phyloP scores from a whole-genome alignment of 345 rosid genomes.

The Populus euphratica region DNA sequence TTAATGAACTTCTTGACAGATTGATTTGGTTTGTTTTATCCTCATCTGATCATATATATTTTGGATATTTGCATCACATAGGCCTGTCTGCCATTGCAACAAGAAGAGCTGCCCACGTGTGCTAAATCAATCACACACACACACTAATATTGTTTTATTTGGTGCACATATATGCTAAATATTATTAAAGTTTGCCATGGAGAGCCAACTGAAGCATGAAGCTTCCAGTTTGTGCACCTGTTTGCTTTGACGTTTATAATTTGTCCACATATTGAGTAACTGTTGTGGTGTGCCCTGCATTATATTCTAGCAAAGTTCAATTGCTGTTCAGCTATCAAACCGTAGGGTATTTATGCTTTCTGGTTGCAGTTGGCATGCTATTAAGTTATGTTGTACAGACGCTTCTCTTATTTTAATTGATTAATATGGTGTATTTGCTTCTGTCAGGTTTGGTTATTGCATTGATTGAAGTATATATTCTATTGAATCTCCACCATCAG shows the following conservation, averaged over 20 bases:
- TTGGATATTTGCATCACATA: not conserved
- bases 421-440: not conserved
- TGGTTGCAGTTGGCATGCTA: not conserved
- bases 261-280: not conserved
- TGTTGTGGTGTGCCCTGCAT: not conserved
- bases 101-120: too few relatives aligned
- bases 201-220: not conserved
- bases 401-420: not conserved
- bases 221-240: not conserved
- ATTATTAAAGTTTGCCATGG: not conserved
- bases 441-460: not conserved
- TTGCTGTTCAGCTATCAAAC: not conserved
- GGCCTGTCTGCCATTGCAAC: not conserved
- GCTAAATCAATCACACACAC: not conserved
- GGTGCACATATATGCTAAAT: not conserved
- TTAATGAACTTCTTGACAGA: not conserved
- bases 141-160: not conserved
- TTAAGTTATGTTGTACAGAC: not conserved
- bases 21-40: conserved; percentile 7
- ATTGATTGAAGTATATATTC: not conserved
- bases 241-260: not conserved
- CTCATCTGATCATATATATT: not conserved
- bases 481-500: not conserved
- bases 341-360: not conserved
- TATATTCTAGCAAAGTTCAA: not conserved